Base-by-base conservation (phyloP, 108 stramenopile species). In the Nitzschia palea region DNA sequence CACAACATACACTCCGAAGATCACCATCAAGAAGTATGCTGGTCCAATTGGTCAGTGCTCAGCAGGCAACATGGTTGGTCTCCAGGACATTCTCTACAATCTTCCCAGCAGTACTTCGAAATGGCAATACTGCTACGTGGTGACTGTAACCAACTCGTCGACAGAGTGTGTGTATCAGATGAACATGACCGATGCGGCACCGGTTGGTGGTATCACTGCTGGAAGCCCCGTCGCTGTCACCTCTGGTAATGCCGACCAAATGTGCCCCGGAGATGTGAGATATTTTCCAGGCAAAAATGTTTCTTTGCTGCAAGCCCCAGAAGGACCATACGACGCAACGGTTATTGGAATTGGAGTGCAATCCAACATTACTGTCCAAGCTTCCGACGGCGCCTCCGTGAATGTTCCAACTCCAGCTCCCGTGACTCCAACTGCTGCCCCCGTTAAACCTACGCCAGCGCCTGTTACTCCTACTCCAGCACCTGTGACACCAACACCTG, bases 211-310 rank as follows among this genome's bases (percentile, higher is more conserved):
- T 20, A 48, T 20, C 12, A 4, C 47, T 20, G 22, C 15, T 18
- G 26, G 17, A 6, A 10, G 6, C 4, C n/a, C n/a, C n/a, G 18
- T 51, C 17, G n/a, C 8, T n/a, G 54, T 55, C 14, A 55, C 54
- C 3, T n/a, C n/a, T n/a, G n/a, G n/a, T n/a, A 25, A 5, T 25
- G 4, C 54, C 15, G 10, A 9, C 17, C 12, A 55, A 17, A 3
- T 55, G 27, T 55, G 54, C 30, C 54, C 54, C 25, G 54, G 54
- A 5, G 54, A 55, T 20, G 20, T 20, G 28, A 17, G 25, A 4
- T 55, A 55, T 27, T 20, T 20, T 48, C 47, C 47, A 48, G 54
- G 30, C 25, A n/a, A n/a, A n/a, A n/a, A n/a, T n/a, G n/a, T n/a
- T n/a, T n/a, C n/a, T n/a, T n/a, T n/a, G n/a, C 20, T 17, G 5